These are phyloP conservation scores for Trichothecium sympodiale DNA, from an alignment of 2,329 filamentous ascomycete species.

Conservation along the genomic window DNA sequence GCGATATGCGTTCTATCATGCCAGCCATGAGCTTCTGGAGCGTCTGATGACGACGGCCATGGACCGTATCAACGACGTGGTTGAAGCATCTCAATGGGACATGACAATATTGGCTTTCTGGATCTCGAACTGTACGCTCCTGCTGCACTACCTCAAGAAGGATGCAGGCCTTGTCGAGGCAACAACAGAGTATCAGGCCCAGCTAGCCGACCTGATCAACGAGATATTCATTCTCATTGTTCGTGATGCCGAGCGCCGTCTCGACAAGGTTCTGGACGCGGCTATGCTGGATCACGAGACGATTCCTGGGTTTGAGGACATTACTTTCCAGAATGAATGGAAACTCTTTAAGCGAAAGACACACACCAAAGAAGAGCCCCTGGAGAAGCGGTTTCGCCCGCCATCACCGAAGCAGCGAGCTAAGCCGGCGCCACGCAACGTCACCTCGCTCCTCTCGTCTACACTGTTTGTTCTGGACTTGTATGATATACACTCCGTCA, in stretches of 20 bases:
- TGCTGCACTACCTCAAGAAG: slow-evolving; percentile 97
- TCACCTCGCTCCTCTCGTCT: slow-evolving; percentile 89
- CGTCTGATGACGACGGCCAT: slow-evolving; percentile 76
- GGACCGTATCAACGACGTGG: slow-evolving; percentile 92
- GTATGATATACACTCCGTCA: slow-evolving; percentile 98
- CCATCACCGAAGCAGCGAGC: slow-evolving; percentile 88
- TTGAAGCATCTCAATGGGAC: slow-evolving; percentile 95
- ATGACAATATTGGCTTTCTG: slow-evolving; percentile 99
- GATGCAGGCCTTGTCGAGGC: slow-evolving; percentile 70
- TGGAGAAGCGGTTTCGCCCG: slow-evolving; percentile 82
- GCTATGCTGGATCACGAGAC: slow-evolving; percentile 98
- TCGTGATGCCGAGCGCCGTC: slow-evolving; percentile 83
- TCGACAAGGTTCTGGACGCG: slow-evolving; percentile 88
- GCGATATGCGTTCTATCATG: slow-evolving; percentile 92
- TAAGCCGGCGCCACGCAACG: slow-evolving; percentile 85
- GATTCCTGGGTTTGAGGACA: slow-evolving; percentile 92
- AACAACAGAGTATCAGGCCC: slow-evolving; percentile 81
- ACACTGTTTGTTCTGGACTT: slow-evolving; percentile 94
- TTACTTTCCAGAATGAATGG: slow-evolving; percentile 97
- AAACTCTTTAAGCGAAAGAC: slow-evolving; percentile 89
- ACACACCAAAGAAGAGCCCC: slow-evolving; percentile 79
- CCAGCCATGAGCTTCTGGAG: slow-evolving; percentile 71
- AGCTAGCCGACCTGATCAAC: slow-evolving; percentile 89
- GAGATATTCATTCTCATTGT: slow-evolving; percentile 98
- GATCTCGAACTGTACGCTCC: slow-evolving; percentile 91